Conservation (phyloP, 2,329 filamentous ascomycete species). For the Coleophoma eucalyptorum region DNA sequence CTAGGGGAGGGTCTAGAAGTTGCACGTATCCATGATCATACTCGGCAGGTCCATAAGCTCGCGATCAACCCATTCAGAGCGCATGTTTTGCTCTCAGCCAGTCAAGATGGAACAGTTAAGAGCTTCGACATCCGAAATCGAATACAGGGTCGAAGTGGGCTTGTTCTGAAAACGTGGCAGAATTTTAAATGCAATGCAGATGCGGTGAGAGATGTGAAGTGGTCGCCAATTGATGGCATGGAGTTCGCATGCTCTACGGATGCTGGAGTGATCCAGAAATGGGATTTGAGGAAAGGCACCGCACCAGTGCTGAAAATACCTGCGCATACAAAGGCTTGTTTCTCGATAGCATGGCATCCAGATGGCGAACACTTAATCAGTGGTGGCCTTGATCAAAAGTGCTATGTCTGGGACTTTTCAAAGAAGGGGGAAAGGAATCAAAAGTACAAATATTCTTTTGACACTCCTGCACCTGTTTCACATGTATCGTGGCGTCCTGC, state of each 20-base stretch:
- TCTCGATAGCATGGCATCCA: conserved; percentile 62
- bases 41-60: conserved; percentile 59
- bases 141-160: conserved; percentile 41
- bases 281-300: conserved; percentile 54
- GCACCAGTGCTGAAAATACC: conserved; percentile 55
- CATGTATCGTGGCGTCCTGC: conserved; percentile 60
- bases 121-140: conserved; percentile 54
- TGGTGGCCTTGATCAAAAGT: conserved; percentile 56
- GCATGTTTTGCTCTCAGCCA: conserved; percentile 56
- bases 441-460: conserved; percentile 59
- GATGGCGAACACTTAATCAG: conserved; percentile 65
- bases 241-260: conserved; percentile 63
- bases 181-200: conserved; percentile 43
- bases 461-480: conserved; percentile 56
- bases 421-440: conserved; percentile 57
- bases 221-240: conserved; percentile 59
- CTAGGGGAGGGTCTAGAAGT: conserved; percentile 40
- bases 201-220: conserved; percentile 58
- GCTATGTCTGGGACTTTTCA: conserved; percentile 64
- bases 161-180: conserved; percentile 34
- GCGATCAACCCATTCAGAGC: conserved; percentile 58
- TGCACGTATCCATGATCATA: conserved; percentile 57
- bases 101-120: conserved; percentile 60
- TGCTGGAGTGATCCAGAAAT: conserved; percentile 57
- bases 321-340: conserved; percentile 57